phyloP scores from a whole-genome alignment of 192 early-diverging fungal species.

The Linnemannia exigua region DNA sequence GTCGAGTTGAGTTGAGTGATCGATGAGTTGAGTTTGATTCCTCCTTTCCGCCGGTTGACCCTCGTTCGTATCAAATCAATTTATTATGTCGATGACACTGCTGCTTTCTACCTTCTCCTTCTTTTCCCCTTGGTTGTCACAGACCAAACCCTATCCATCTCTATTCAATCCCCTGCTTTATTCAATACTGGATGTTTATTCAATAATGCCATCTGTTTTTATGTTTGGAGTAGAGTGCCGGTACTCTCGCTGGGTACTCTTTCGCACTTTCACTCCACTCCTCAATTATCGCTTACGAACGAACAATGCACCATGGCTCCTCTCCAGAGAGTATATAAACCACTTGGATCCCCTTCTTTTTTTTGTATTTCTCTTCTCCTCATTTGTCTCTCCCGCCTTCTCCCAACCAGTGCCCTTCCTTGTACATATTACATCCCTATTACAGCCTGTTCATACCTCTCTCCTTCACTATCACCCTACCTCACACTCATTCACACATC shows the following conservation, averaged over 20 bases:
- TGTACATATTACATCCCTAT: not conserved
- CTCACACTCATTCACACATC: not conserved
- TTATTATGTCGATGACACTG: too few species aligned
- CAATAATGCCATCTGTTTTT: too few species aligned
- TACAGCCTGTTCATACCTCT: too few species aligned
- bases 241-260: not conserved
- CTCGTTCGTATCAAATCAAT: too few species aligned
- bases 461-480: not conserved
- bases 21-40: too few species aligned
- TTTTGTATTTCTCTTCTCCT: not conserved
- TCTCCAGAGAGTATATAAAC: not conserved
- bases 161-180: too few species aligned
- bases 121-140: too few species aligned
- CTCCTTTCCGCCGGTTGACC: too few species aligned
- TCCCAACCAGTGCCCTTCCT: not conserved
- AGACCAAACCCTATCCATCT: too few species aligned
- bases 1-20: too few species aligned
- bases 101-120: too few species aligned
- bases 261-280: not conserved
- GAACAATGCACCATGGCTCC: not conserved
- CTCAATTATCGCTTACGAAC: not conserved
- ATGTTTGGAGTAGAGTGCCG: not conserved
- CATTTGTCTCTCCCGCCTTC: not conserved
- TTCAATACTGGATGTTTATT: too few species aligned
- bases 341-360: not conserved